Evolutionary conservation across 129 eudicot species (phyloP), one percentile per base, ranked within the genome.

Genomic region (Erigeron canadensis): DNA sequence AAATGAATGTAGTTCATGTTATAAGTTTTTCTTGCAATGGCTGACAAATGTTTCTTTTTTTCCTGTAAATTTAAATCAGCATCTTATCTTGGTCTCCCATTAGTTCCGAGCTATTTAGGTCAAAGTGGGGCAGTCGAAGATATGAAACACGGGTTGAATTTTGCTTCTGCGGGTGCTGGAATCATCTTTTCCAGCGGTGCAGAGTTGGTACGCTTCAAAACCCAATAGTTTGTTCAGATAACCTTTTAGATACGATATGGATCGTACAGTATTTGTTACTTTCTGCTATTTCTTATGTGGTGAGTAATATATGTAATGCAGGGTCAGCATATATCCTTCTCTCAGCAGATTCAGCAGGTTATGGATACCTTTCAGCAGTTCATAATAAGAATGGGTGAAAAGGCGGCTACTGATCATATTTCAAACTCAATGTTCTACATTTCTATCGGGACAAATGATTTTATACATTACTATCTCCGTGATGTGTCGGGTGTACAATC

Each of bases 101-200:
- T 85, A 59, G 89, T 84, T 63, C 96, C 93, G 38, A 89, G 90
- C 60, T 94, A 85, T 77, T 83, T 89, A 45, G 93, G 93, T 48
- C 95, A 82, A 74, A 76, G 81, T 22, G 90, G 93, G 17, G 73
- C 84, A 2, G 75, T 84, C 21, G 69, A 79, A 39, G 97, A 84
- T 68, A 89, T 94, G 98, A 70, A 74, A 18, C 95, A 53, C 15
- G 98, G 98, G 47, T 84, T 87, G 57, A 94, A 89, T 77, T 94
- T 84, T 55, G 98, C 98, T 34, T 94, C 98, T 76, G 96, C 98
- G 68, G 98, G 95, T 80, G 95, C 95, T 70, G 98, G 98, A 56
- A 90, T 94, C 28, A 94, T 89, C 58, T 89, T 89, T 82, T 80
- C 95, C 10, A 89, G 98, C 53, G 98, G 97, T 16, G 85, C 98